Conservation (phyloP, 2,329 filamentous ascomycete species). For the Hypoxylon sp. region DNA sequence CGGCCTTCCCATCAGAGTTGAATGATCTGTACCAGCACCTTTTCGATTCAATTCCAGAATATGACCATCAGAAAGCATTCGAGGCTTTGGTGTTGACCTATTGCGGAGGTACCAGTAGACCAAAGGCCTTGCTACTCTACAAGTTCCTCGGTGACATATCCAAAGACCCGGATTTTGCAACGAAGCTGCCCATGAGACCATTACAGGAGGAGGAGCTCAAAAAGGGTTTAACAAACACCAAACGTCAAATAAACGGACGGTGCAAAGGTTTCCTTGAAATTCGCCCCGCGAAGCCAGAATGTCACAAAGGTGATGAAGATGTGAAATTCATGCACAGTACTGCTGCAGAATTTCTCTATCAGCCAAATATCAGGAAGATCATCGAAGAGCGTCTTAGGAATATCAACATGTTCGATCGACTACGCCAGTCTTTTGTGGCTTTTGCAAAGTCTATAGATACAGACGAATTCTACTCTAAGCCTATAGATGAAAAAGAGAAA, state of each 20-base stretch:
- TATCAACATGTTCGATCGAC: conserved; percentile 15
- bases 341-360: conserved; percentile 21
- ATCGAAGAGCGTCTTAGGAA: conserved; percentile 10
- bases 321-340: conserved; percentile 42
- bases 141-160: conserved; percentile 33
- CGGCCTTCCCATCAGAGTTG: conserved; percentile 35
- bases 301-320: not conserved
- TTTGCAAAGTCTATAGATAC: conserved; percentile 30
- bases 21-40: conserved; percentile 40
- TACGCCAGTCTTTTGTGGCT: conserved; percentile 34
- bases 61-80: conserved; percentile 30
- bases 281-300: not conserved
- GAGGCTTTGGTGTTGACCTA: conserved; percentile 17
- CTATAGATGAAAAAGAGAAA: not conserved
- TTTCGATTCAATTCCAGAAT: conserved; percentile 32
- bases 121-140: conserved; percentile 19
- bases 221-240: not conserved
- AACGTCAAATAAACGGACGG: conserved; percentile 37
- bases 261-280: conserved; percentile 41
- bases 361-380: conserved; percentile 10
- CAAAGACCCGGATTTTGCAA: conserved; percentile 27
- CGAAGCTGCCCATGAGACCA: conserved; percentile 1
- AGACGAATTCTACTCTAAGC: conserved; percentile 1
- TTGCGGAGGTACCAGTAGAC: rapidly evolving
- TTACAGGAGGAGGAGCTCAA: conserved; percentile 6